phyloP scores from a whole-genome alignment of 495 filamentous ascomycete genomes.

The Podospora comata region DNA sequence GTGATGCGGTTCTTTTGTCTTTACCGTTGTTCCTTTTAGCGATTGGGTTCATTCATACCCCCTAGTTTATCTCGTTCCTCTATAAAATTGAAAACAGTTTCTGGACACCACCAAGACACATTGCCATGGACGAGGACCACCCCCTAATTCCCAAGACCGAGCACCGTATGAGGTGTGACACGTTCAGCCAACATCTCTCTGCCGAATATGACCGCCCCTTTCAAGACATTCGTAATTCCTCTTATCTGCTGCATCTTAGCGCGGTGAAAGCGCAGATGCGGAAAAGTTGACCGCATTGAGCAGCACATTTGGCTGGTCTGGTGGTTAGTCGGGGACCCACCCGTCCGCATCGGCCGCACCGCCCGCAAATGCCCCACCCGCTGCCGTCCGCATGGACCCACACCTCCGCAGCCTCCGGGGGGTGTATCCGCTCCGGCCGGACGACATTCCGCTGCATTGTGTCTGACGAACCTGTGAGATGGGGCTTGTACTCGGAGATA shows the following conservation, averaged over 20 bases:
- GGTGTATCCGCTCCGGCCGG: neutral
- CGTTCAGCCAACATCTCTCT: no score
- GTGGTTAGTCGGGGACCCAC: slow-evolving; percentile 3
- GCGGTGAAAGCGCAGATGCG: neutral
- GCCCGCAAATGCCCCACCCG: neutral
- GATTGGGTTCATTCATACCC: no score
- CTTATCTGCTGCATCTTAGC: neutral
- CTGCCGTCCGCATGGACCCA: neutral
- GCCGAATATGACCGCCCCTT: no score
- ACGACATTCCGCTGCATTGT: neutral
- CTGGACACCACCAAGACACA: no score
- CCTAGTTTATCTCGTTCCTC: no score
- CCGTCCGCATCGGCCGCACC: slow-evolving; percentile 9
- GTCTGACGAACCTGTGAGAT: neutral
- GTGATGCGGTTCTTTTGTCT: neutral
- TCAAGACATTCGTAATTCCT: neutral
- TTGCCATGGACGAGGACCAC: no score
- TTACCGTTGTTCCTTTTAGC: no score
- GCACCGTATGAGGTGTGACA: no score
- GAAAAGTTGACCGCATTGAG: neutral
- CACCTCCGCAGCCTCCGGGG: neutral
- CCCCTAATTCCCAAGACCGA: no score
- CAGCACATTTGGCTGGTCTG: neutral
- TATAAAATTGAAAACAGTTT: no score
- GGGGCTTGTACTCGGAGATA: neutral